Evolutionary conservation across 768 basidiomycete genomes (phyloP), one percentile per base, ranked within the genome.

Genomic region (Leucosporidium creatinivorum): DNA sequence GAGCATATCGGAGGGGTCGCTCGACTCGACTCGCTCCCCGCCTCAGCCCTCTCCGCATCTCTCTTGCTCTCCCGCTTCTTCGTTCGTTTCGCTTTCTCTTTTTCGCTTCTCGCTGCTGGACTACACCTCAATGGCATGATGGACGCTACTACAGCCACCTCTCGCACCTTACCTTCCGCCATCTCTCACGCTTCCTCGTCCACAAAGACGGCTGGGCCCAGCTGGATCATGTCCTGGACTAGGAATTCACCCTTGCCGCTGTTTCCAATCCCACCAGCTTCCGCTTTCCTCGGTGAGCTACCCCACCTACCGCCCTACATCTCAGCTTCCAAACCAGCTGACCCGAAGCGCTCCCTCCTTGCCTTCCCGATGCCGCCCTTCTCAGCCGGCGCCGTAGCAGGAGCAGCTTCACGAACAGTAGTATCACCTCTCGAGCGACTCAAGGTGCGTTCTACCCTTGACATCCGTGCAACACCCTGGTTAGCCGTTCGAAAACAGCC

Each of bases 351-450:
- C 25, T 17, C 15, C 25, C 52, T 25, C n/a, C 15, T 28, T 25
- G 26, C 4, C n/a, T 55, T 18, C 17, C 54, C 17, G 54, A 55
- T 28, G 17, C 25, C n/a, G 5, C 55, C 21, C 55, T 36, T 8
- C 25, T 9, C 36, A 58, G 72, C 73, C 59, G 79, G 80, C 30
- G 80, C 79, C 0, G 63, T 78, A 62, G 80, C 80, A 9, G 80
- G 79, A 17, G 80, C 79, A 19, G 86, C 90, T 13, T 91, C 89
- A 66, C 82, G 93, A 63, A 96, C 93, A 3, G 89, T 96, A 19
- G 94, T 98, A 58, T 88, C 86, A 73, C 94, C 93, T 15, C 78
- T 97, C 19, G 93, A 97, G 75, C 81, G 94, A 66, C 81, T 98
- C 63, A 99, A 44, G 65, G 67, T 72, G n/a, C 15, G 62, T 21